Evolutionary conservation across 2,329 filamentous ascomycete genomes (phyloP).

Genomic region (Neofusicoccum cordaticola): DNA sequence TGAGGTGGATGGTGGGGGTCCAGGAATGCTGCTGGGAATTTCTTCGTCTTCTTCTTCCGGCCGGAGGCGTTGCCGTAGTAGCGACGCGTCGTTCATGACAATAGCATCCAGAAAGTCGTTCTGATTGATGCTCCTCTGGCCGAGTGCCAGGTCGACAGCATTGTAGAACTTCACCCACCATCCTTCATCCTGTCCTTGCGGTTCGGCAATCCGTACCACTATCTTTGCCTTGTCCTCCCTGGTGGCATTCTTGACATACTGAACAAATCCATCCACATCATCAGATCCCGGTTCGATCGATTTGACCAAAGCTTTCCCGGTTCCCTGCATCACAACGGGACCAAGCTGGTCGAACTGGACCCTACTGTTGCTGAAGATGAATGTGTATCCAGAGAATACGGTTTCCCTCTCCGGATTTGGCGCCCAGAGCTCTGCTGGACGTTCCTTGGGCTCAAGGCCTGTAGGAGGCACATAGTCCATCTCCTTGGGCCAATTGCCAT

Average conservation of each 20-base stretch:
- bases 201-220: slow-evolving; percentile 68
- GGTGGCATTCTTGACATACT: slow-evolving; percentile 68
- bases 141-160: slow-evolving; percentile 66
- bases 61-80: slow-evolving; percentile 64
- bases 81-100: slow-evolving; percentile 71
- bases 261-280: slow-evolving; percentile 70
- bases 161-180: slow-evolving; percentile 72
- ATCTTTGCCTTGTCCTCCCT: slow-evolving; percentile 70
- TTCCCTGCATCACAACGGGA: slow-evolving; percentile 71
- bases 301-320: slow-evolving; percentile 75
- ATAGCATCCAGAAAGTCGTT: slow-evolving; percentile 92
- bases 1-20: slow-evolving; percentile 15
- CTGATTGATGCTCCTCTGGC: slow-evolving; percentile 82
- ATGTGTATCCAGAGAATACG: slow-evolving; percentile 83
- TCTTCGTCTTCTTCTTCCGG: slow-evolving; percentile 29
- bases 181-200: slow-evolving; percentile 45
- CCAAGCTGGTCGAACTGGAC: slow-evolving; percentile 73
- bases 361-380: slow-evolving; percentile 73
- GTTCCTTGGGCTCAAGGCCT: slow-evolving; percentile 70
- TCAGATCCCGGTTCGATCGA: slow-evolving; percentile 63
- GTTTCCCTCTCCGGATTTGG: slow-evolving; percentile 65
- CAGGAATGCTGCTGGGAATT: slow-evolving; percentile 22
- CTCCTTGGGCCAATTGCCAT: slow-evolving; percentile 73
- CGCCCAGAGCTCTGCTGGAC: slow-evolving; percentile 66
- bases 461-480: slow-evolving; percentile 68